These are phyloP conservation scores for Phalaenopsis aphrodite DNA, from an alignment of 106 monocot genomes.

Conservation along the genomic window DNA sequence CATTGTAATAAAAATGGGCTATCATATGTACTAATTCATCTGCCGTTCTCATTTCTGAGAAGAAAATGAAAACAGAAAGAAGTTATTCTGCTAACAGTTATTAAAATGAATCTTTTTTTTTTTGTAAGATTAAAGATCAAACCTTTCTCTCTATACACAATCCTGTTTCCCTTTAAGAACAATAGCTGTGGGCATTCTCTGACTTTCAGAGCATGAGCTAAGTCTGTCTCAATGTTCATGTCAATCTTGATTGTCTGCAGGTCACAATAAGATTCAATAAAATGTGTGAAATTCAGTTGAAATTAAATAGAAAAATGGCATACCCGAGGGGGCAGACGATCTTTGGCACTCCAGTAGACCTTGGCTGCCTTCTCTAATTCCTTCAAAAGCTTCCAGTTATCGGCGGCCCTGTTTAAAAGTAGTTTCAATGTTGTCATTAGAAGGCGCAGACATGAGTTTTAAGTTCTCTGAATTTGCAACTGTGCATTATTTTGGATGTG, in stretches of 20 bases:
- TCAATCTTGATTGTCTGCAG: conserved; percentile 22
- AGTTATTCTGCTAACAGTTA: background rate
- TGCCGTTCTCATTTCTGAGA: conserved; percentile 16
- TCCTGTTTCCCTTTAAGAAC: conserved; percentile 24
- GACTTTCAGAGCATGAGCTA: conserved; percentile 25
- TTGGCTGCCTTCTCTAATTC: conserved; percentile 91
- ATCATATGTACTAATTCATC: conserved; percentile 25
- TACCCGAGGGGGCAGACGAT: conserved; percentile 89
- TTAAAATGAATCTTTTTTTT: background rate
- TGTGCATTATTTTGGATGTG: too few species aligned
- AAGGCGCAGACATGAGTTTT: background rate
- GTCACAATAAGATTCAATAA: background rate
- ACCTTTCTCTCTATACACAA: conserved; percentile 25
- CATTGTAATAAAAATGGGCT: conserved; percentile 29
- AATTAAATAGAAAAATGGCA: background rate
- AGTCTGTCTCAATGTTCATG: conserved; percentile 26
- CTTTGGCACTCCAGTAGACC: conserved; percentile 90
- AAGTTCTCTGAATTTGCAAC: background rate
- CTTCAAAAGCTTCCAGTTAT: conserved; percentile 86
- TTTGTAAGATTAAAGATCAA: background rate
- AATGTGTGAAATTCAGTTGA: background rate
- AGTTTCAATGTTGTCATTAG: background rate
- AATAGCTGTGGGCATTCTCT: conserved; percentile 25
- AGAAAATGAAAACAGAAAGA: background rate
- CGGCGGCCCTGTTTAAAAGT: conserved; percentile 19